phyloP scores from a whole-genome alignment of 1,139 yeast species.

The Scheffersomyces segobiensis region DNA sequence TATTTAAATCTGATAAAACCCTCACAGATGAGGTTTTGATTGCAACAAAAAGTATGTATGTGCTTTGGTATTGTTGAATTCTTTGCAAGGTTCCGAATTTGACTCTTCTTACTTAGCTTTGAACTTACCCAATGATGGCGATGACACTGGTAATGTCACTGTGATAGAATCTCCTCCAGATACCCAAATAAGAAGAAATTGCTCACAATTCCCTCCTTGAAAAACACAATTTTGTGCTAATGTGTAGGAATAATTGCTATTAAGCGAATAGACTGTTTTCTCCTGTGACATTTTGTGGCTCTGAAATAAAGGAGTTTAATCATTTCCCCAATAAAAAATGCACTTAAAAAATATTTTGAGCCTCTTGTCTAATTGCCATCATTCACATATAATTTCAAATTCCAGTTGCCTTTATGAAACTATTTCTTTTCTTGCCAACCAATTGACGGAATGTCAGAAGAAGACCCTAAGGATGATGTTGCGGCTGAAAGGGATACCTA shows the following conservation, averaged over 20 bases:
- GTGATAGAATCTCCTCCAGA: background rate
- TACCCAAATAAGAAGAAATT: background rate
- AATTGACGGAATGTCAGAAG: background rate
- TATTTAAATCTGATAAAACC: too few relatives aligned
- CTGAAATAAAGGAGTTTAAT: background rate
- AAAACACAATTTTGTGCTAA: too few relatives aligned
- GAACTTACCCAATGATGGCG: too few relatives aligned
- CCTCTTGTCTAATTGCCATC: background rate
- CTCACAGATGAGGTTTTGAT: too few relatives aligned
- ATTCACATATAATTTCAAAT: background rate
- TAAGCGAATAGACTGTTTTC: background rate
- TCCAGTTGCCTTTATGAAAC: background rate
- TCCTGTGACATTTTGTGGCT: background rate
- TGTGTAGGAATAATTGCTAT: too few relatives aligned
- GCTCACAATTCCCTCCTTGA: background rate
- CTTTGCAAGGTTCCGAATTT: too few relatives aligned
- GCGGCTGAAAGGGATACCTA: background rate
- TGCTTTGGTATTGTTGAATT: too few relatives aligned
- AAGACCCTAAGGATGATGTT: too few relatives aligned
- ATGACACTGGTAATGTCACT: background rate
- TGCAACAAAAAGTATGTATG: too few relatives aligned
- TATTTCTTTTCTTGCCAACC: background rate
- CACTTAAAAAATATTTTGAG: too few relatives aligned
- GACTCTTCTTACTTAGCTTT: too few relatives aligned
- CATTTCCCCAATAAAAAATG: background rate